phyloP scores from a whole-genome alignment of 352 stramenopile genomes.

The Phytophthora lateralis region DNA sequence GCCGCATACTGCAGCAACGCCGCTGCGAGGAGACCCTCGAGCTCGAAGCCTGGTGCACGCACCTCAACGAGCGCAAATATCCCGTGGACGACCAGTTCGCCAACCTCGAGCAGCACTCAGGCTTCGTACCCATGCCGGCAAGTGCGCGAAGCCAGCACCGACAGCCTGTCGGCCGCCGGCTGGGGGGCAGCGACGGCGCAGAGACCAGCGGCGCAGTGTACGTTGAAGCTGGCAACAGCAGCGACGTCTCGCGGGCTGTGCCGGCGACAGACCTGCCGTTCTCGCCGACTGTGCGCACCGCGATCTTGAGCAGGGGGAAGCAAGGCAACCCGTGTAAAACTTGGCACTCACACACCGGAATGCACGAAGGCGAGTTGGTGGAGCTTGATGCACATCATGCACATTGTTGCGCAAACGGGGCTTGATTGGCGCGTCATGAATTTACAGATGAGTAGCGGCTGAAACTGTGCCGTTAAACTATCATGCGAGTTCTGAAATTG shows the following conservation, averaged over 20 bases:
- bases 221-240: constrained; percentile 20
- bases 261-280: constrained; percentile 20
- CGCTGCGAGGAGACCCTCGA: constrained; percentile 17
- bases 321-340: constrained; percentile 15
- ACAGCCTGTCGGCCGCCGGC: constrained; percentile 10
- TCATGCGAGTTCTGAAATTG: background rate
- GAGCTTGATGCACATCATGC: background rate
- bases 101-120: constrained; percentile 33
- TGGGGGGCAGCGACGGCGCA: constrained; percentile 2
- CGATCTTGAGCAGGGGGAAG: background rate
- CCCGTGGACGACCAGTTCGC: constrained; percentile 20
- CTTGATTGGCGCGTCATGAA: background rate
- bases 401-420: background rate
- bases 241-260: constrained; percentile 18
- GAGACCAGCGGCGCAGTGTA: constrained; percentile 17
- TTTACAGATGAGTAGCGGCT: background rate
- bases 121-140: constrained; percentile 30
- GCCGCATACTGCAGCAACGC: constrained; percentile 5
- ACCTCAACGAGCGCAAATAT: constrained; percentile 21
- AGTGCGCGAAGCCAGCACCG: constrained; percentile 5
- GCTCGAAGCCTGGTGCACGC: constrained; percentile 31
- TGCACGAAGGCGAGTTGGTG: no score
- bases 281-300: background rate
- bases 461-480: background rate
- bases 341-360: background rate